These are phyloP conservation scores for Lanzia echinophila DNA, from an alignment of 2,329 filamentous ascomycete species.

Conservation along the genomic window DNA sequence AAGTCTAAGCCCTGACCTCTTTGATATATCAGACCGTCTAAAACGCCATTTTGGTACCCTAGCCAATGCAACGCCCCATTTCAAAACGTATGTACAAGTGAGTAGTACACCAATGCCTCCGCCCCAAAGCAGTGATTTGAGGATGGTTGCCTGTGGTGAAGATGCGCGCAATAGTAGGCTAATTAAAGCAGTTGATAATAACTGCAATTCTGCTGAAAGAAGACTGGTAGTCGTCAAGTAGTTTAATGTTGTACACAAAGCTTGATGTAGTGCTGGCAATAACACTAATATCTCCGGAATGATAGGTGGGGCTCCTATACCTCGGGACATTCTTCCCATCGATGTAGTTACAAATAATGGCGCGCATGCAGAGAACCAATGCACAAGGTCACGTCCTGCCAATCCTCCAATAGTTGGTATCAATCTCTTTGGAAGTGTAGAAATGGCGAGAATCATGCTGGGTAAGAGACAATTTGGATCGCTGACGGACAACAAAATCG, in stretches of 20 bases:
- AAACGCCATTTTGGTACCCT: constrained; percentile 91
- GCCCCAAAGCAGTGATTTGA: constrained; percentile 79
- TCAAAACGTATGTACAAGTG: constrained; percentile 65
- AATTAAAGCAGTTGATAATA: constrained; percentile 76
- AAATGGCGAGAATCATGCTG: constrained; percentile 75
- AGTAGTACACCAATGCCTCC: constrained; percentile 74
- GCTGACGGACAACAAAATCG: constrained; percentile 62
- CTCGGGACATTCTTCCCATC: not conserved
- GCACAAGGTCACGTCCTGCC: constrained; percentile 57
- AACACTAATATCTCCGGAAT: constrained; percentile 37
- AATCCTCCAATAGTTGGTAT: constrained; percentile 55
- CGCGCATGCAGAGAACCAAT: constrained; percentile 71
- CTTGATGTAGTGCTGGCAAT: constrained; percentile 79
- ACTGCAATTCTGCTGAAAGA: constrained; percentile 76
- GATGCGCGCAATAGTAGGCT: constrained; percentile 70
- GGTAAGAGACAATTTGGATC: constrained; percentile 59
- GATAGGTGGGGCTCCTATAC: not conserved
- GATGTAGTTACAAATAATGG: constrained; percentile 43
- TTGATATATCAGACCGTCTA: constrained; percentile 41
- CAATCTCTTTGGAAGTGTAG: constrained; percentile 65
- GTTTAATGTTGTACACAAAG: constrained; percentile 64
- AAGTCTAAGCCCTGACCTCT: not conserved
- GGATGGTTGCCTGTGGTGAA: constrained; percentile 76
- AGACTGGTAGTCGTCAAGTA: constrained; percentile 85
- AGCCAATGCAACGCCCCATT: constrained; percentile 78